Base-by-base conservation (phyloP, 78 protist genomes). In the Emiliania huxleyi region DNA sequence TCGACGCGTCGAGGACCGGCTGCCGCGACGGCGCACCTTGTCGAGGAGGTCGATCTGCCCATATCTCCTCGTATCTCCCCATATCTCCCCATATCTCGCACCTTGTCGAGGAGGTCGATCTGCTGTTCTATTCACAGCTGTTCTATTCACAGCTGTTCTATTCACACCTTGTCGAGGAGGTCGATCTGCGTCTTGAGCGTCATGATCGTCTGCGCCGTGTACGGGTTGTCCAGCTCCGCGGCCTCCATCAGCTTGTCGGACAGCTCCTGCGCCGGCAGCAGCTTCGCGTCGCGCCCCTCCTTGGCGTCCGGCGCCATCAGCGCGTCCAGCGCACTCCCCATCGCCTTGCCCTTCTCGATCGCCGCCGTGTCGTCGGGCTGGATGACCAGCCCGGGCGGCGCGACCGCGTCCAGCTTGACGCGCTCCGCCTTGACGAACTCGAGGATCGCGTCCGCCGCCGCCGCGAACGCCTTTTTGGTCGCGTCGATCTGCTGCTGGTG, bases 151-250 rank as follows among this genome's bases (percentile, higher is more conserved):
- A n/a, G n/a, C n/a, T n/a, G n/a, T n/a, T n/a, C n/a, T n/a, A n/a
- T n/a, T n/a, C n/a, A n/a, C 46, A 77, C 23, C 85, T 77, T 5
- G 35, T 77, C 85, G 85, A 77, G 85, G 46, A 18, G 29, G 15
- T 37, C 44, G 18, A 40, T 11, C 33, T 37, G 29, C 46, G 85
- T 22, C n/a, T 35, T 40, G 46, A 77, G 85, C 85, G 85, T 40
- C 33, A 33, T 25, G 35, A 77, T 40, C 85, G 85, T 22, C 85
- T 77, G 48, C 33, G 33, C 33, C 22, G 85, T 77, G 85, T 77
- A 77, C 29, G 85, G 85, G 85, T 77, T 77, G 85, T 77, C 85
- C 15, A 77, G 44, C 46, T 77, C 85, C 46, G 48, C 85, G 33
- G 33, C 23, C 35, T 5, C 46, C 35, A 77, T 2, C 35, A 77